Base-by-base conservation (phyloP, 495 filamentous ascomycete species). In the Jackrogersella multiformis region DNA sequence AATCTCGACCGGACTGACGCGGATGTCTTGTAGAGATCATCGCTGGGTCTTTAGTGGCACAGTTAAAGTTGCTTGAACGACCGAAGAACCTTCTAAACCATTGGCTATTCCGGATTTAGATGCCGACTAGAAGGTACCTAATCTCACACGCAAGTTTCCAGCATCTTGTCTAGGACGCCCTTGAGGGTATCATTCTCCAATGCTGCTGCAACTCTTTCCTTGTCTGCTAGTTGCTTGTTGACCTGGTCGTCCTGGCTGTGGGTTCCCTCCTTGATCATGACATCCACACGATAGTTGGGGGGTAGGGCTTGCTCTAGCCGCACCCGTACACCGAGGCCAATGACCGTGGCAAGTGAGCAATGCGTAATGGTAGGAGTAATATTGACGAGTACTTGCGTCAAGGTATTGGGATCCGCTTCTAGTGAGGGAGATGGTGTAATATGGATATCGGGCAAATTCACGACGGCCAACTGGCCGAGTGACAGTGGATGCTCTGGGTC, bases 331-430 rank as follows among this genome's bases (percentile, higher is more conserved):
- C 95, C 94, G 5, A 99, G 85, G 2, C 96, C 95, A 76, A 99
- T 98, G 52, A 98, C 93, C 0, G 96, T 98, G 8, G 95, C 96
- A 12, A 98, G 85, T 34, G 91, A 94, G 80, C 95, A 99, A 72
- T 98, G 96, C 16, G 93, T 97, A 72, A 98, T 92, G 15, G 96
- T 99, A n/a, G 95, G 95, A 2, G 95, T 99, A 53, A 99, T 89
- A 68, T 91, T 82, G 26, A 93, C 87, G 5, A 85, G 77, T 2
- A 92, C 88, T 9, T 75, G 78, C 23, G 74, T 75, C 61, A 86
- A 68, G 15, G 78, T 72, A 44, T 80, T 71, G 35, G 79, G 75
- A 35, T 82, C 85, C 23, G 84, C 86, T 30, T 74, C 72, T 69
- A 79, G 68, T 10, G 87, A 82, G 13, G 87, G 82, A 9, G 88